A percentile compares a stretch with the other conserved stretches of the same genome.
phyloP scores from a whole-genome alignment of 139 green algal species.

The Astrephomene gubernaculifera region DNA sequence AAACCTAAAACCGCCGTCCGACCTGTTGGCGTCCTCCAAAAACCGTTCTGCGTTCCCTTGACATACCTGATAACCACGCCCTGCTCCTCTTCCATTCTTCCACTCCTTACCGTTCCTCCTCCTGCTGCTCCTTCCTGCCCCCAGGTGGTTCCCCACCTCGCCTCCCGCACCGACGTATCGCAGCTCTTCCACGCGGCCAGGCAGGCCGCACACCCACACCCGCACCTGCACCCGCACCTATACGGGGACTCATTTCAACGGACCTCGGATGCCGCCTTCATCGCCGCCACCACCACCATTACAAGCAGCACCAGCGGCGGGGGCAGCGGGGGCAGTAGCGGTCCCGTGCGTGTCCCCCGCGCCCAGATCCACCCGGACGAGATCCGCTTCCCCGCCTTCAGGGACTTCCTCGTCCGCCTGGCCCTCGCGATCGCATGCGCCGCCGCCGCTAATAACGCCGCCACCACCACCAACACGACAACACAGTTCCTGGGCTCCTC shows the following conservation, averaged over 20 bases:
- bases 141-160: conserved; percentile 12
- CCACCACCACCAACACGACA: neutral
- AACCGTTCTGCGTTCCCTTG: no score
- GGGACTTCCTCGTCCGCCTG: conserved; percentile 19
- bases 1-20: no score
- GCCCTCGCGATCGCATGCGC: conserved; percentile 6
- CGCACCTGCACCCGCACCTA: no score
- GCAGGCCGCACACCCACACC: no score
- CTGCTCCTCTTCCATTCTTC: no score
- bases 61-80: no score
- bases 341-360: neutral
- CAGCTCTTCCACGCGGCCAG: conserved; percentile 1
- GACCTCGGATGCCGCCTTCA: neutral
- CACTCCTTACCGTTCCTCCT: no score
- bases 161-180: neutral
- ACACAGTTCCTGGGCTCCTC: no score
- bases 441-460: neutral
- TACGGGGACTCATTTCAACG: no score
- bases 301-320: neutral
- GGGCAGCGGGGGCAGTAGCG: neutral
- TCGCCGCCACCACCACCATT: neutral
- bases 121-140: neutral
- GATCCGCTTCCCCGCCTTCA: conserved; percentile 29
- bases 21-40: no score
- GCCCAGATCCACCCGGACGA: neutral